Conservation (phyloP, 2,329 filamentous ascomycete genomes). For the Colletotrichum tamarilloi region DNA sequence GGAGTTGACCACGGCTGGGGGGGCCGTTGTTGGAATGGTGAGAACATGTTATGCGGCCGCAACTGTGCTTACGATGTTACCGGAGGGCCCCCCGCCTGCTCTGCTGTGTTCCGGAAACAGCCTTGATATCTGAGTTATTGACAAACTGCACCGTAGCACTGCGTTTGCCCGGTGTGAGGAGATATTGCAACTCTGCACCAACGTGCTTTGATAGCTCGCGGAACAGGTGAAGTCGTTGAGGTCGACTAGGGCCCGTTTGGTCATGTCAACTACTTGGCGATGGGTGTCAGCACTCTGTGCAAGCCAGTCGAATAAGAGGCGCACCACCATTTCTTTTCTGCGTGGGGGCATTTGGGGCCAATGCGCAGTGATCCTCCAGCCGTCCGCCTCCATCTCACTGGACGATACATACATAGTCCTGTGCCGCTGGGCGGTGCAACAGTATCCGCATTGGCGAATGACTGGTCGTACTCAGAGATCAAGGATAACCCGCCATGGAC, state of each 20-base stretch:
- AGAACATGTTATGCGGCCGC: not conserved
- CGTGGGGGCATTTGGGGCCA: not conserved
- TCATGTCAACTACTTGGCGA: conserved; percentile 19
- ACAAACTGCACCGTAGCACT: not conserved
- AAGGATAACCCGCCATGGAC: not conserved
- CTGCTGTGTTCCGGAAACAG: not conserved
- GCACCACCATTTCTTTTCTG: not conserved
- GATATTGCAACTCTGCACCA: conserved; percentile 9
- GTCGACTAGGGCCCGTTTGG: conserved; percentile 13
- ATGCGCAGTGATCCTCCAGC: not conserved
- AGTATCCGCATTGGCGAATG: not conserved
- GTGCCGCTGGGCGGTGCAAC: conserved; percentile 24
- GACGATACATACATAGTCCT: not conserved
- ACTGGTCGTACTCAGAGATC: not conserved
- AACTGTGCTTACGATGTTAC: not conserved
- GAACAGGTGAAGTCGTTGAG: conserved; percentile 3
- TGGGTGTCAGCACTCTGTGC: conserved; percentile 24
- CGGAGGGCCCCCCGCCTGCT: not conserved
- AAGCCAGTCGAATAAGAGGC: not conserved
- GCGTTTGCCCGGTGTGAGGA: conserved; percentile 2
- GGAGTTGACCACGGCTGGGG: not conserved
- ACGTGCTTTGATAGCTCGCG: conserved; percentile 3
- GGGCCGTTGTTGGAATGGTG: not conserved
- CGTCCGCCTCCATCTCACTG: conserved; percentile 2
- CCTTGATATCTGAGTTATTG: not conserved